Base-by-base conservation (phyloP, 2,329 filamentous ascomycete species). In the Diplodia seriata region DNA sequence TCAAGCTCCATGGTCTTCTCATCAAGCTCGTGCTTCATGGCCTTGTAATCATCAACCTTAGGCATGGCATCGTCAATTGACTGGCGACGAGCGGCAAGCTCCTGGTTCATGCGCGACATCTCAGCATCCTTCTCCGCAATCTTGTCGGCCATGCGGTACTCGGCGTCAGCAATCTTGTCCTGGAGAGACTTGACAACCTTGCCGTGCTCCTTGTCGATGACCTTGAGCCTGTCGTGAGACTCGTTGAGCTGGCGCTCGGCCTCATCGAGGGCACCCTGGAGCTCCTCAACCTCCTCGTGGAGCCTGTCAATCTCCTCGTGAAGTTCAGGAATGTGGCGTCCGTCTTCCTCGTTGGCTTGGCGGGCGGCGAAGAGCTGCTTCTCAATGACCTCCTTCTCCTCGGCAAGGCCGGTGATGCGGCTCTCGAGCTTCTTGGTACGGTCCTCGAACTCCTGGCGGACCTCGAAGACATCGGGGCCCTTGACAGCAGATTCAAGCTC, bases 61-160 rank as follows among this genome's bases (percentile, higher is more conserved):
- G 64, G 64, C 64, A 67, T 67, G 31, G 64, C 64, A 33, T 67
- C 64, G 4, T 56, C 64, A 31, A 67, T 67, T 8, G 64, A 67
- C 53, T 67, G 64, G 64, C 64, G 64, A 33, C 64, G 64, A 18
- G 64, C 64, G 50, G 54, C 47, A 51, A 67, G 64, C 20, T 67
- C 64, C 33, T 67, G 64, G 64, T 67, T 67, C 64, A 67, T 67
- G n/a, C 64, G 64, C 3, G 64, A 67, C 64, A 67, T 67, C 36
- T 67, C 64, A 15, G 64, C 64, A 23, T 67, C 64, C 31, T 67
- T 67, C 26, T 67, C 64, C 7, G 64, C 64, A 15, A 67, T 49
- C 54, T 67, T 67, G 64, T 67, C 64, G 54, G 64, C 64, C 54
- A 59, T 40, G 26, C 36, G 40, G 53, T 67, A 67, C 18, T 67